phyloP scores from a whole-genome alignment of 768 basidiomycete genomes.

The Tylopilus balloui region DNA sequence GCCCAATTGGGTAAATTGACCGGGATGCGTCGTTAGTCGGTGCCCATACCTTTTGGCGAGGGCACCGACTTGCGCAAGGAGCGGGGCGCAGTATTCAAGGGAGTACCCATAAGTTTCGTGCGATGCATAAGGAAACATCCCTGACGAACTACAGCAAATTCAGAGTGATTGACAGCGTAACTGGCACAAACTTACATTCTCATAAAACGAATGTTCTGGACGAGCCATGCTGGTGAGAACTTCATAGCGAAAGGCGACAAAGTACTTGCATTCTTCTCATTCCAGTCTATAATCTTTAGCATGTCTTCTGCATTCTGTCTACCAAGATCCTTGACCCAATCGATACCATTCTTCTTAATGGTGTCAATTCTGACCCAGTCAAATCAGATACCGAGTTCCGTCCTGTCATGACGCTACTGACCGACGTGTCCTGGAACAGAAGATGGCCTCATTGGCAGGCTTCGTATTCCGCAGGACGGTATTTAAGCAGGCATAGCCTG shows the following conservation, averaged over 20 bases:
- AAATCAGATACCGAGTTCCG: neutral
- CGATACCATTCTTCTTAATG: slow-evolving; percentile 73
- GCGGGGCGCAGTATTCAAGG: slow-evolving; percentile 62
- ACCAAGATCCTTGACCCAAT: slow-evolving; percentile 79
- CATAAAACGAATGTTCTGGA: slow-evolving; percentile 75
- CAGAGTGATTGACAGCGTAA: neutral
- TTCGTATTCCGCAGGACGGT: slow-evolving; percentile 72
- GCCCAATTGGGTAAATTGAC: slow-evolving; percentile 80
- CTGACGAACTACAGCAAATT: slow-evolving; percentile 52
- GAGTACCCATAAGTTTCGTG: slow-evolving; percentile 79
- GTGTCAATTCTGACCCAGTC: slow-evolving; percentile 54
- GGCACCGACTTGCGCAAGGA: slow-evolving; percentile 54
- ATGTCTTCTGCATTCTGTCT: slow-evolving; percentile 72
- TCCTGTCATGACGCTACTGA: slow-evolving; percentile 17
- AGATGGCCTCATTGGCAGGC: slow-evolving; percentile 60
- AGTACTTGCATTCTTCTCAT: slow-evolving; percentile 66
- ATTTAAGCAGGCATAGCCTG: slow-evolving; percentile 81
- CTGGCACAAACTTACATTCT: slow-evolving; percentile 41
- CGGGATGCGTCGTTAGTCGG: slow-evolving; percentile 83
- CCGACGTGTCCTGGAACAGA: slow-evolving; percentile 73
- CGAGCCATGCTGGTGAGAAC: neutral
- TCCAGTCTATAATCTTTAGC: slow-evolving; percentile 79
- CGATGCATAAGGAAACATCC: slow-evolving; percentile 91
- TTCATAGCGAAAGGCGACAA: neutral
- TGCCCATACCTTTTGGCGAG: slow-evolving; percentile 70